phyloP scores from a whole-genome alignment of 2,329 filamentous ascomycete species.

The Colletotrichum sp. region DNA sequence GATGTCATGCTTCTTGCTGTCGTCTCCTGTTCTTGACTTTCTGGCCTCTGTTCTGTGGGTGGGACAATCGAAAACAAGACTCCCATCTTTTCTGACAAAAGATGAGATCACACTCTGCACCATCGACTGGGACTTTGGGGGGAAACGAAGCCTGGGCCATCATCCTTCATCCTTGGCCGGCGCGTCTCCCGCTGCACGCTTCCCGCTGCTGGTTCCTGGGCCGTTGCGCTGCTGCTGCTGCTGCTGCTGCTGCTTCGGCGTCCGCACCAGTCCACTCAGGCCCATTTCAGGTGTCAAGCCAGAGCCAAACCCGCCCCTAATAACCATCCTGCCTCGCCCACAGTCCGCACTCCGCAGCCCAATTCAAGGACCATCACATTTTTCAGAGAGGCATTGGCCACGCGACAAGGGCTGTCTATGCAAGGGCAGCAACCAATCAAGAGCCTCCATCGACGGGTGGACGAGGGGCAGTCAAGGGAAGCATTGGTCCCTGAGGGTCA shows the following conservation, averaged over 20 bases:
- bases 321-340: neutral
- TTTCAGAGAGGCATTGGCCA: neutral
- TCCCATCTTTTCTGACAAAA: neutral
- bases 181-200: neutral
- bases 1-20: neutral
- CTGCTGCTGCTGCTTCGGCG: neutral
- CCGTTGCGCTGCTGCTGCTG: neutral
- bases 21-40: neutral
- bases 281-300: neutral
- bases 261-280: neutral
- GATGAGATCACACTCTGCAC: neutral
- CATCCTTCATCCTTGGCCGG: neutral
- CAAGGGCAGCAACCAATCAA: conserved; percentile 13
- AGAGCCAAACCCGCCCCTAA: neutral
- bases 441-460: neutral
- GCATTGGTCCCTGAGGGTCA: neutral
- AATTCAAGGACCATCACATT: neutral
- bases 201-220: neutral
- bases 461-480: neutral
- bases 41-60: neutral
- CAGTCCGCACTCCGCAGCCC: neutral
- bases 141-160: neutral
- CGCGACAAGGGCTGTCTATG: conserved; percentile 1
- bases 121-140: neutral
- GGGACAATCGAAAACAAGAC: neutral